A percentile compares a stretch with the other conserved stretches of the same genome.
Evolutionary conservation across 2,329 filamentous ascomycete species (phyloP).

Genomic region (Penicillium hesseltinei): DNA sequence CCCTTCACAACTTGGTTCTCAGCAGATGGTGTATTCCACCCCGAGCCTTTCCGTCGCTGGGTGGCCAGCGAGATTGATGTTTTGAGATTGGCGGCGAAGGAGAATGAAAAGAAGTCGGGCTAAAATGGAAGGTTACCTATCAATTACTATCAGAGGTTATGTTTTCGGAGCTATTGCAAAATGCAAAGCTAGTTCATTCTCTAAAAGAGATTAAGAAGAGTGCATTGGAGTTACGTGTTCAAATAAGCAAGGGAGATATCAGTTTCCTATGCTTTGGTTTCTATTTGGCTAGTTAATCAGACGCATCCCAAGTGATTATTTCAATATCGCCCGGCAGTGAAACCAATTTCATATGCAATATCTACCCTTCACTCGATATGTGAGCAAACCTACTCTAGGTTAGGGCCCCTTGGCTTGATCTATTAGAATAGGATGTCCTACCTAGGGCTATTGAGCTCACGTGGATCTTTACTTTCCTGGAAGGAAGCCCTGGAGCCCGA

Average conservation of each 20-base stretch:
- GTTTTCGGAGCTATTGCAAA: neutral
- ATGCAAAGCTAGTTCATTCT: neutral
- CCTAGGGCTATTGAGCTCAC: neutral
- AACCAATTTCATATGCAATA: neutral
- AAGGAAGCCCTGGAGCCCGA: neutral
- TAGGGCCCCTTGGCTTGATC: neutral
- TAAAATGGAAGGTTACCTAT: neutral
- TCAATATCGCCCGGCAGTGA: neutral
- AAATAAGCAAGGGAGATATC: neutral
- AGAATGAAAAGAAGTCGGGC: constrained; percentile 34
- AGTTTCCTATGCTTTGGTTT: neutral
- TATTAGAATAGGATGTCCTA: neutral
- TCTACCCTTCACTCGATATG: neutral
- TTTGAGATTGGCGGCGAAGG: constrained; percentile 50
- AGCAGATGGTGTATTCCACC: constrained; percentile 57
- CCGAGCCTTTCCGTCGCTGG: constrained; percentile 62
- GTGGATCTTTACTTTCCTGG: neutral
- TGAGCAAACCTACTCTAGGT: no score
- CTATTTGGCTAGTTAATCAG: neutral
- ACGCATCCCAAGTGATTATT: neutral
- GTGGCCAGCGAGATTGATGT: constrained; percentile 57
- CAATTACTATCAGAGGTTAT: neutral
- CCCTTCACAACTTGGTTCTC: constrained; percentile 63
- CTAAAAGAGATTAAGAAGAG: neutral
- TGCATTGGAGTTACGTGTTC: neutral